Base-by-base conservation (phyloP, 805 yeast genomes). In the Wickerhamomyces pijperi region DNA sequence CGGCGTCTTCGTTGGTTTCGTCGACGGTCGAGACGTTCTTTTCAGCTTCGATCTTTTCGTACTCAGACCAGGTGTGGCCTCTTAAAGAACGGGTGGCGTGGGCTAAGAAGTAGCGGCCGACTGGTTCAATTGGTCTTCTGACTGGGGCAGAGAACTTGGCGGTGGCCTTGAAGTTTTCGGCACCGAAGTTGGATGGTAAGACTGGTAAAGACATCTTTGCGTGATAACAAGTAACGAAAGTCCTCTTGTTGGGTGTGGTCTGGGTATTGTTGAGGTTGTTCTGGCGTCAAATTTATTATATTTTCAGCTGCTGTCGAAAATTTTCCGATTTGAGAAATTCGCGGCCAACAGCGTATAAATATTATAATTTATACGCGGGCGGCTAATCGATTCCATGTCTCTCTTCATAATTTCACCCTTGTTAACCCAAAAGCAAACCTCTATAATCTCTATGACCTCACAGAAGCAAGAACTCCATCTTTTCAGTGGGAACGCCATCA, bases 11-110 rank as follows among this genome's bases (percentile, higher is more conserved):
- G 39, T 60, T 60, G 45, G 72, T 57, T 50, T 74, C 81, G 51
- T 83, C 94, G 45, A 76, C 75, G 41, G 64, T 64, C 53, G 73
- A 72, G 54, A 83, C 94, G 63, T 84, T 84, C 65, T 76, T 78
- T 59, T 81, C 94, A 44, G 95, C 95, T 72, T 88, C 94, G 50
- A 87, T 68, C 61, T 82, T 80, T 67, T 92, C 98, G 57, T 76
- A 92, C 66, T 92, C 97, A 40, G 97, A 86, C 95, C 97, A 92
- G 37, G 97, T 86, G 68, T 94, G 96, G 61, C 95, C 95, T 67
- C 95, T 79, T 53, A 88, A 71, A 39, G 94, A 76, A 72, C 98
- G 83, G 50, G 95, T 78, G 42, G 97, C 97, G 58, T 92, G 98
- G 38, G 96, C 96, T 53, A 92, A 69, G 68, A 88, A 92, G 59